phyloP scores from a whole-genome alignment of 1,284 basidiomycete species.

The Ustilago shanxiensis region DNA sequence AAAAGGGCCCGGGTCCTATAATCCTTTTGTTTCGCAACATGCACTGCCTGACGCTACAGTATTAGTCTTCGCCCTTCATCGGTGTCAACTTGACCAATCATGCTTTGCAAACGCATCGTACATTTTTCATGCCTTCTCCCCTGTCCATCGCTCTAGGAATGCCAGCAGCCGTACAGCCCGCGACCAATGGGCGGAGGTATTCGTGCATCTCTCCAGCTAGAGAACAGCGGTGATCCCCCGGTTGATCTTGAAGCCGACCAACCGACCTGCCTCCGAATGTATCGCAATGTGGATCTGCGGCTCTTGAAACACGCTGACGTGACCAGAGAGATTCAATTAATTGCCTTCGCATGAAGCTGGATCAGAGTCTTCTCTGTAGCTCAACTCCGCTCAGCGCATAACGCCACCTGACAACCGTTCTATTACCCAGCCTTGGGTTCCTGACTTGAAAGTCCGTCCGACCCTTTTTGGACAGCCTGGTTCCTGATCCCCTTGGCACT shows the following conservation, averaged over 20 bases:
- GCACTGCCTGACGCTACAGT: neutral
- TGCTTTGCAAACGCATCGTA: neutral
- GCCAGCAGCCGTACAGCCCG: neutral
- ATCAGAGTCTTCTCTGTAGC: neutral
- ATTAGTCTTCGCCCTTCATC: neutral
- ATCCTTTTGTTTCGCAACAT: neutral
- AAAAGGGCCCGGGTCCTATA: neutral
- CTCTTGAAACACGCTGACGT: neutral
- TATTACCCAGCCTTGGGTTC: neutral
- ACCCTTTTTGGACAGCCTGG: constrained; percentile 7
- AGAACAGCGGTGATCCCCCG: neutral
- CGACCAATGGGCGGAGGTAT: neutral
- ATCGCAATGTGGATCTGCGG: too few relatives aligned
- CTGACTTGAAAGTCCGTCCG: constrained; percentile 23
- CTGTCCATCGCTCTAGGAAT: neutral
- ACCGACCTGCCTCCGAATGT: too few relatives aligned
- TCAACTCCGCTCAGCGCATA: constrained; percentile 6
- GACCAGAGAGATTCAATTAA: neutral
- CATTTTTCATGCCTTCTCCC: neutral
- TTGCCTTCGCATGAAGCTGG: neutral
- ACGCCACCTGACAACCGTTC: neutral
- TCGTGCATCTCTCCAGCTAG: neutral
- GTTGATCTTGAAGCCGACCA: neutral
- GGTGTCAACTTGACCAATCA: neutral
- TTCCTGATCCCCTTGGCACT: neutral